A percentile compares a stretch with the other conserved stretches of the same genome.
Conservation (phyloP, 495 filamentous ascomycete genomes). For the Penicillium silybi region DNA sequence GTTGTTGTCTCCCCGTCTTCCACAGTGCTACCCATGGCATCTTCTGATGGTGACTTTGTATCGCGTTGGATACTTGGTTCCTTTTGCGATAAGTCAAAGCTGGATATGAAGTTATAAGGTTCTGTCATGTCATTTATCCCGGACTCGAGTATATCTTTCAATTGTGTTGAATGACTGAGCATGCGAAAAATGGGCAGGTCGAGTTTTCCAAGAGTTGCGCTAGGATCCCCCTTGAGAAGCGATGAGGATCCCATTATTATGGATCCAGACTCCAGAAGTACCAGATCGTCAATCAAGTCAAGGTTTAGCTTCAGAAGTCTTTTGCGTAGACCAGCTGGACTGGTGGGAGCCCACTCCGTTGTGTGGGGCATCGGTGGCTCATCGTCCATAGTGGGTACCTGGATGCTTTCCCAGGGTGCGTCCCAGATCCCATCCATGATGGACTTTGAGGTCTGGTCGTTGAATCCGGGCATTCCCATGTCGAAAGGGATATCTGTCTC, state of each 20-base stretch:
- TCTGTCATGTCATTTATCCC: neutral
- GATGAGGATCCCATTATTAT: neutral
- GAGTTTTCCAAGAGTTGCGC: neutral
- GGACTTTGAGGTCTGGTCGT: neutral
- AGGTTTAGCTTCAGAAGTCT: conserved; percentile 12
- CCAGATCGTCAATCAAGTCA: conserved; percentile 19
- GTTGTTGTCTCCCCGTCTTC: conserved; percentile 2
- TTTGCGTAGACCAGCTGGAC: neutral
- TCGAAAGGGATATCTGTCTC: neutral
- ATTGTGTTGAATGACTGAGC: conserved; percentile 15
- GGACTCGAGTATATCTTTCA: conserved; percentile 13
- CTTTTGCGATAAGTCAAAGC: neutral
- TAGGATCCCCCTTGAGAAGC: neutral
- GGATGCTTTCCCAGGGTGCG: neutral
- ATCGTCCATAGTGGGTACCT: neutral
- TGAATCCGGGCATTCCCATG: neutral
- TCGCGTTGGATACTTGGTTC: neutral
- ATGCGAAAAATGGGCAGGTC: conserved; percentile 20
- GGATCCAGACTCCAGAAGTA: conserved; percentile 5
- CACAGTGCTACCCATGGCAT: neutral
- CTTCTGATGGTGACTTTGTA: neutral
- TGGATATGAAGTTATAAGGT: too few species aligned
- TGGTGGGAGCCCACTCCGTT: neutral
- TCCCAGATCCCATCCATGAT: neutral
- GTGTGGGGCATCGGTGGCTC: neutral